A percentile compares a stretch with the other conserved stretches of the same genome.
Evolutionary conservation across 257 asterid genomes (phyloP).

Genomic region (Oldenlandia corymbosa): DNA sequence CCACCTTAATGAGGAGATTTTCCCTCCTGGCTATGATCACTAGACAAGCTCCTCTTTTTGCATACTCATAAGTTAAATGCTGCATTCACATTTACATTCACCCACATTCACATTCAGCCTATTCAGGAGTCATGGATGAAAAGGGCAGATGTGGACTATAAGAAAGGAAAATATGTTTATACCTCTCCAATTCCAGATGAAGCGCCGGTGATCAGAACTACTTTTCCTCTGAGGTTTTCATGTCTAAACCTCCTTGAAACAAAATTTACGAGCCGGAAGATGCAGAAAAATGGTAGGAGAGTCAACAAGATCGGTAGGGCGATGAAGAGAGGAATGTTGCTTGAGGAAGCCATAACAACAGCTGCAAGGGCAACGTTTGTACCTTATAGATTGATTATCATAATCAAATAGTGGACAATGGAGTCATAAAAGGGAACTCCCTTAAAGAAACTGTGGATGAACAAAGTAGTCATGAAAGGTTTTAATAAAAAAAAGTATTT

Average conservation of each 20-base stretch:
- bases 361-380: too few relatives aligned
- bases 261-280: slow-evolving; percentile 6
- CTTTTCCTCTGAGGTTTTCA: slow-evolving; percentile 21
- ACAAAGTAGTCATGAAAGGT: too few relatives aligned
- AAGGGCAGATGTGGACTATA: too few relatives aligned
- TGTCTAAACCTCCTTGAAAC: background rate
- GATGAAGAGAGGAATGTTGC: background rate
- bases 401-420: too few relatives aligned
- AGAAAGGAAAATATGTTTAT: too few relatives aligned
- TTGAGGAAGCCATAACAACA: background rate
- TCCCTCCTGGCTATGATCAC: slow-evolving; percentile 57
- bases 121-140: too few relatives aligned
- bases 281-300: slow-evolving; percentile 18
- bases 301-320: background rate
- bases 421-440: too few relatives aligned
- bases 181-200: slow-evolving; percentile 31
- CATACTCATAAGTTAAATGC: slow-evolving; percentile 66
- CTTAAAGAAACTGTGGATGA: too few relatives aligned
- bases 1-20: slow-evolving; percentile 44
- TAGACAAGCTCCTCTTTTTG: slow-evolving; percentile 52
- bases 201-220: slow-evolving; percentile 26
- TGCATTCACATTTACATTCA: slow-evolving; percentile 9
- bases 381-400: too few relatives aligned
- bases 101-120: too few relatives aligned
- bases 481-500: too few relatives aligned